A percentile compares a stretch with the other conserved stretches of the same genome.
phyloP scores from a whole-genome alignment of 2,329 filamentous ascomycete species.

The Epichloe baconii region DNA sequence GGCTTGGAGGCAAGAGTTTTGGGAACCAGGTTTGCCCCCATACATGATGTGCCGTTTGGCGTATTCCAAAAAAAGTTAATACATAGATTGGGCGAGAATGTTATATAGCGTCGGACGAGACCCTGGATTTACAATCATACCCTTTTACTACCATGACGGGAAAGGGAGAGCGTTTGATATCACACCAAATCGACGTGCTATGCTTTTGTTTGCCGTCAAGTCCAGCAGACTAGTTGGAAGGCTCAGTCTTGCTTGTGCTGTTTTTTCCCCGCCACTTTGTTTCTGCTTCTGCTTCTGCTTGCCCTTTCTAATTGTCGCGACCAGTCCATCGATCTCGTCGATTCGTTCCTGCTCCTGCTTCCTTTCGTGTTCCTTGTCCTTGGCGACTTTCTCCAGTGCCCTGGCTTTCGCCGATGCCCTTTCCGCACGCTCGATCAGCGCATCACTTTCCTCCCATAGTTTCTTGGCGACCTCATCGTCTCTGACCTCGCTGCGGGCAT shows the following conservation, averaged over 20 bases:
- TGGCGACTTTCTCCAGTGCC: slow-evolving; percentile 26
- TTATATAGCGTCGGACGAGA: no score
- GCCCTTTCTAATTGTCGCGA: slow-evolving; percentile 32
- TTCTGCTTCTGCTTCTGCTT: slow-evolving; percentile 17
- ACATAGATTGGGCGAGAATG: no score
- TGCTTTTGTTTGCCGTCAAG: no score
- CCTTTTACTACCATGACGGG: no score
- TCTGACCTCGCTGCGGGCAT: slow-evolving; percentile 57
- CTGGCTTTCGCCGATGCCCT: slow-evolving; percentile 56
- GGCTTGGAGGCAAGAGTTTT: no score
- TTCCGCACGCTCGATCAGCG: slow-evolving; percentile 68
- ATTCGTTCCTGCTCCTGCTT: slow-evolving; percentile 21
- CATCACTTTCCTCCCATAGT: slow-evolving; percentile 82
- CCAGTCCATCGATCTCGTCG: slow-evolving; percentile 23
- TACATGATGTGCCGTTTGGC: no score
- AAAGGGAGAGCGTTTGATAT: no score
- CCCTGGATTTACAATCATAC: no score
- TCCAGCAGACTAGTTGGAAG: background rate
- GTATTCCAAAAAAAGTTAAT: no score
- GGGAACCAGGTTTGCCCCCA: no score
- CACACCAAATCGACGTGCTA: no score
- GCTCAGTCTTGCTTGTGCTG: background rate
- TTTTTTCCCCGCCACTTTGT: background rate
- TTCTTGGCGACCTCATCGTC: slow-evolving; percentile 72
- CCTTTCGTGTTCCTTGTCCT: slow-evolving; percentile 19